Evolutionary conservation across 2,329 filamentous ascomycete species (phyloP), one percentile per base, ranked within the genome.

Genomic region (Monilinia fructigena): DNA sequence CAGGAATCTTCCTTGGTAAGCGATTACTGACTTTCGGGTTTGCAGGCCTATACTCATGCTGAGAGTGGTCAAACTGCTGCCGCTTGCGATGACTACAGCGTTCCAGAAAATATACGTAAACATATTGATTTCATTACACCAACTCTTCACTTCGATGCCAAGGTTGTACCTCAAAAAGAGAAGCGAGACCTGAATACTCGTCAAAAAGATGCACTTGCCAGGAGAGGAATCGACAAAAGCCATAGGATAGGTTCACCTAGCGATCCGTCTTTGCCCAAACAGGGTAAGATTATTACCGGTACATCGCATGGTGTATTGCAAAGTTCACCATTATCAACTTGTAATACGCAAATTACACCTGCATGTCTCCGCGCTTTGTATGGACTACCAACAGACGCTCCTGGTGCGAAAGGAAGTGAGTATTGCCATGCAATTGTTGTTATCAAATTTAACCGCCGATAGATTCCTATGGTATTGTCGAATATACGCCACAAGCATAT

Each of bases 331-430:
- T 52, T 73, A 45, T 63, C 67, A 18, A 73, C 77, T 65, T 88
- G 85, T 72, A 80, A 83, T 70, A 74, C 75, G 31, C 79, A 81
- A 68, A 85, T 87, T 69, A 86, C 83, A 0, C 83, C 83, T 0
- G 80, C 80, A 54, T 88, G 85, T 70, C 79, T 85, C 66, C 78
- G 79, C 53, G 81, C 81, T 18, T 74, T 85, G 26, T 85, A 85
- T 70, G 70, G 74, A 1, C 79, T 81, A 63, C 78, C 82, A 23
- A 69, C 77, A 11, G 77, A 78, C 11, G 74, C 73, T 3, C 73
- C 75, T 4, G 72, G 74, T 50, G 54, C 50, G 26, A 18, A 63
- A 45, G 59, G 58, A 50, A 69, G 68, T 67, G 31, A 68, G 68
- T 63, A 54, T 53, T 14, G 11, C 47, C 35, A 23, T 50, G 47